Conservation (phyloP, 306 rosid species). For the Rosa chinensis region DNA sequence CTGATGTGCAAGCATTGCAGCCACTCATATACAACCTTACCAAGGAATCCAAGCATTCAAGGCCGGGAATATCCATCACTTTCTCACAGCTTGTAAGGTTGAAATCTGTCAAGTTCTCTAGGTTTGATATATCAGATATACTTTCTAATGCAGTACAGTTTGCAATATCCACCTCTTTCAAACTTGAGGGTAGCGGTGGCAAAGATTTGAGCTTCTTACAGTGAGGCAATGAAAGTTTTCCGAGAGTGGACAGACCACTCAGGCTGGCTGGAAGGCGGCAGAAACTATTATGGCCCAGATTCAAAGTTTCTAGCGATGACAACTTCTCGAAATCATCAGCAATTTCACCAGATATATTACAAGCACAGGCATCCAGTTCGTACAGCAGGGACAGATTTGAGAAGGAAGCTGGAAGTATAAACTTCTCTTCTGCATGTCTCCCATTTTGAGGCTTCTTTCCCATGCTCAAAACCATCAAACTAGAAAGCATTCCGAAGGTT, state of each 20-base stretch:
- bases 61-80: constrained; percentile 59
- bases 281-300: constrained; percentile 42
- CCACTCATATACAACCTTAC: constrained; percentile 46
- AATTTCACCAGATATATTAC: constrained; percentile 56
- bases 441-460: constrained; percentile 25
- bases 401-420: constrained; percentile 46
- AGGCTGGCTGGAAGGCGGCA: constrained; percentile 63
- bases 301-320: constrained; percentile 40
- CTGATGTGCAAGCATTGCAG: constrained; percentile 48
- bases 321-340: constrained; percentile 58
- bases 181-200: constrained; percentile 68
- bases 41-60: constrained; percentile 62
- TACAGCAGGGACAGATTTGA: constrained; percentile 43
- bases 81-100: constrained; percentile 56
- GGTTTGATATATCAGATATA: constrained; percentile 48
- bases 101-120: constrained; percentile 41
- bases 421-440: neutral
- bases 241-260: constrained; percentile 48
- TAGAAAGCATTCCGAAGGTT: constrained; percentile 60
- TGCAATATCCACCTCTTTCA: constrained; percentile 41
- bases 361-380: constrained; percentile 42
- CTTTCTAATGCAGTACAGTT: constrained; percentile 47
- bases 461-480: constrained; percentile 47
- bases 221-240: constrained; percentile 30
- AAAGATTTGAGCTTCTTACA: constrained; percentile 49